phyloP scores from a whole-genome alignment of 352 stramenopile species.

The Phytopythium chamaehyphon region DNA sequence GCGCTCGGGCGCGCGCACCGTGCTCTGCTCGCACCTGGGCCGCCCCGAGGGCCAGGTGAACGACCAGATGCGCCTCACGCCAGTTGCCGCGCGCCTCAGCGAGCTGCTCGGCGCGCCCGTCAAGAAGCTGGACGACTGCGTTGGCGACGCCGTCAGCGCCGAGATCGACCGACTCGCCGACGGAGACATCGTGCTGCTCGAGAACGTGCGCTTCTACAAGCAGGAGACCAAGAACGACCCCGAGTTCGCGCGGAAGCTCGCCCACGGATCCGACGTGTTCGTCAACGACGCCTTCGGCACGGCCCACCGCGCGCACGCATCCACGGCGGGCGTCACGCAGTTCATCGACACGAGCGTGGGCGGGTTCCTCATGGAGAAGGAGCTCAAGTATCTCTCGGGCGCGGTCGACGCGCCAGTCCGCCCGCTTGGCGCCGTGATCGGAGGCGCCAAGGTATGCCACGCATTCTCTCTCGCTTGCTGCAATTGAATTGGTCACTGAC shows the following conservation, averaged over 20 bases:
- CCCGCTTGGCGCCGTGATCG: constrained; percentile 94
- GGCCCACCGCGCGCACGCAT: constrained; percentile 96
- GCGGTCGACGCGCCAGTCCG: constrained; percentile 88
- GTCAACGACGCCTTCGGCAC: constrained; percentile 99
- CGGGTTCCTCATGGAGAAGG: constrained; percentile 97
- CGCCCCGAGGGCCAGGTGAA: constrained; percentile 92
- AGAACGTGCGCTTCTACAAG: constrained; percentile 97
- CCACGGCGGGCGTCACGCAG: constrained; percentile 96
- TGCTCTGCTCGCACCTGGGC: constrained; percentile 98
- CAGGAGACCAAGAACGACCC: constrained; percentile 37
- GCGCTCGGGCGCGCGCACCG: constrained; percentile 93
- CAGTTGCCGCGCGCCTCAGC: constrained; percentile 91
- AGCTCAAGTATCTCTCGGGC: constrained; percentile 94
- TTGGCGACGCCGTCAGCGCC: constrained; percentile 87
- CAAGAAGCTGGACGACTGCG: constrained; percentile 94
- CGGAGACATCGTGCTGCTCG: constrained; percentile 91
- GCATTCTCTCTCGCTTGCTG: no score
- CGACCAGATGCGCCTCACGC: constrained; percentile 79
- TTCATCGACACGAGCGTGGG: constrained; percentile 90
- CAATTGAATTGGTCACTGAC: no score
- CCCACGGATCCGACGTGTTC: constrained; percentile 95
- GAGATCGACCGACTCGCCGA: constrained; percentile 82
- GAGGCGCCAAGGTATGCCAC: constrained; percentile 97
- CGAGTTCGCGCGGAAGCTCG: constrained; percentile 87
- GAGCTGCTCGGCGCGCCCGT: constrained; percentile 92